Evolutionary conservation across 305 asterid genomes (phyloP).

Genomic region (Coffea humblotiana): DNA sequence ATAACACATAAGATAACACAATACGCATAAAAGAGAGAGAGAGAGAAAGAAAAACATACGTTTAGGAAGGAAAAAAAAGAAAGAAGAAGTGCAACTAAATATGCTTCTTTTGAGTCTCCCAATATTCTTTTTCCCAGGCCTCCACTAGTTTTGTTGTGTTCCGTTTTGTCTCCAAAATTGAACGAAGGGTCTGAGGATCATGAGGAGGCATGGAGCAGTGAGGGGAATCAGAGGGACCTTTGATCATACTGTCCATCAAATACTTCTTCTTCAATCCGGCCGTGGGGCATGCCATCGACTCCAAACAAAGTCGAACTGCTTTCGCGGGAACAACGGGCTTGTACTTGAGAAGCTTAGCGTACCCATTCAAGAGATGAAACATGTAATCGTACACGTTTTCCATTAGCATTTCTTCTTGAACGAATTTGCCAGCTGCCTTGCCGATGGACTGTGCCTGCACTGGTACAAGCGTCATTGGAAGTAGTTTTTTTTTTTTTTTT

Average conservation of each 20-base stretch:
- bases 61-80: neutral
- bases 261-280: conserved; percentile 58
- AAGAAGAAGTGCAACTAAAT: neutral
- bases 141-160: conserved; percentile 52
- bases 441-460: conserved; percentile 73
- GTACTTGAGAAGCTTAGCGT: conserved; percentile 72
- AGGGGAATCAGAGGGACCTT: conserved; percentile 37
- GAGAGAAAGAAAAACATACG: neutral
- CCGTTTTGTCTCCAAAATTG: conserved; percentile 44
- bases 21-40: no score
- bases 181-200: conserved; percentile 53
- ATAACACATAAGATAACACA: no score
- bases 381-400: conserved; percentile 92
- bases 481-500: no score
- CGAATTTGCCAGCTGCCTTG: conserved; percentile 56
- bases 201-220: conserved; percentile 77
- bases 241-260: conserved; percentile 58
- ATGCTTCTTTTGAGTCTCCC: conserved; percentile 40
- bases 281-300: conserved; percentile 66
- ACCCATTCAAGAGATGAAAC: conserved; percentile 74
- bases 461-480: neutral
- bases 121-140: conserved; percentile 58
- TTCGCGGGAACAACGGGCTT: conserved; percentile 61
- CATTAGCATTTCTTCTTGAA: conserved; percentile 60
- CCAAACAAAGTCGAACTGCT: conserved; percentile 77